Conservation (phyloP, 1,139 yeast genomes). For the Debaryomyces singareniensis region DNA sequence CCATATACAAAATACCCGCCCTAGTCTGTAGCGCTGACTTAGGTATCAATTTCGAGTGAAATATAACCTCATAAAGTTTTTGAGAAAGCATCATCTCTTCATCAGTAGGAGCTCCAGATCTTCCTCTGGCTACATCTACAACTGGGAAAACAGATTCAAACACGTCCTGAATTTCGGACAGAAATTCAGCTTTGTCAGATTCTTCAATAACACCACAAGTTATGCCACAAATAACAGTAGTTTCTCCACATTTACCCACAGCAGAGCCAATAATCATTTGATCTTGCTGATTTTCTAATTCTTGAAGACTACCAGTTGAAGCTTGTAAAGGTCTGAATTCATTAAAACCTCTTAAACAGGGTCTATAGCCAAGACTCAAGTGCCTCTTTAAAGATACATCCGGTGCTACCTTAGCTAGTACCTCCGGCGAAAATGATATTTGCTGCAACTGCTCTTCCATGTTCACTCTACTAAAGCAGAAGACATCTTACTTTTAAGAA, state of each 20-base stretch:
- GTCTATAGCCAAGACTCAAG: conserved; percentile 63
- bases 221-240: conserved; percentile 69
- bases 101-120: conserved; percentile 77
- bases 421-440: conserved; percentile 69
- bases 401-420: conserved; percentile 80
- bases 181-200: conserved; percentile 7
- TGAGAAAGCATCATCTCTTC: conserved; percentile 86
- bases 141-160: conserved; percentile 57
- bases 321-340: conserved; percentile 63
- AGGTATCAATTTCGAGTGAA: conserved; percentile 50
- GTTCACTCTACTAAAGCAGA: neutral
- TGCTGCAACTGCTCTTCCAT: conserved; percentile 22
- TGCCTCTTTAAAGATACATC: conserved; percentile 79
- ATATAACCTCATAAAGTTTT: conserved; percentile 51
- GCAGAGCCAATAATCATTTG: conserved; percentile 62
- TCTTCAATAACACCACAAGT: conserved; percentile 65
- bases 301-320: conserved; percentile 10
- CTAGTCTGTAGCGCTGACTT: conserved; percentile 38
- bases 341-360: conserved; percentile 60
- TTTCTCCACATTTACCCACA: conserved; percentile 66
- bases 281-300: conserved; percentile 24
- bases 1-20: conserved; percentile 48
- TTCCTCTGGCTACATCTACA: conserved; percentile 74
- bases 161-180: conserved; percentile 6
- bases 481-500: too few relatives aligned